Conservation (phyloP, 352 stramenopile species). For the Elongisporangium undulatum region DNA sequence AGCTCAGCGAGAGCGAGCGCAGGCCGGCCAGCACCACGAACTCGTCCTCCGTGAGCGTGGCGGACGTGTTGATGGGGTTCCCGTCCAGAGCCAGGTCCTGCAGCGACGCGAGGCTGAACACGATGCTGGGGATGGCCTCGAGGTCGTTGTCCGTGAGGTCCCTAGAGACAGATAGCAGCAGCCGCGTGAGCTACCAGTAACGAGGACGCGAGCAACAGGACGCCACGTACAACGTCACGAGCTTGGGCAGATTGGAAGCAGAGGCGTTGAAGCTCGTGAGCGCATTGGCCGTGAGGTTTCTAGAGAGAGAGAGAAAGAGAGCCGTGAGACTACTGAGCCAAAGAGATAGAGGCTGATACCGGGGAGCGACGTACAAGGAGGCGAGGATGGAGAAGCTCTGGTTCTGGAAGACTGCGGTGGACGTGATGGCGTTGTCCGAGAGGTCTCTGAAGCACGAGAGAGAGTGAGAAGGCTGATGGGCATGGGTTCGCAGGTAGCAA, state of each 20-base stretch:
- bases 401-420: conserved; percentile 32
- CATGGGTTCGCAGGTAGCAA: not conserved
- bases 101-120: conserved; percentile 58
- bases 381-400: conserved; percentile 36
- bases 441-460: conserved; percentile 22
- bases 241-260: conserved; percentile 32
- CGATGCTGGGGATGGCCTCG: conserved; percentile 27
- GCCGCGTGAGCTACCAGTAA: not conserved
- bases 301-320: conserved; percentile 12
- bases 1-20: conserved; percentile 28
- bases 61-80: conserved; percentile 56
- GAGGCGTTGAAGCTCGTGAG: conserved; percentile 31
- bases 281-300: conserved; percentile 38
- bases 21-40: conserved; percentile 57
- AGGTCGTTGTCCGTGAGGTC: conserved; percentile 51
- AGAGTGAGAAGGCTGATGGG: not conserved
- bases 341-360: not conserved
- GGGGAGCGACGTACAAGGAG: conserved; percentile 45
- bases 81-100: conserved; percentile 31
- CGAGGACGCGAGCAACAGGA: not conserved
- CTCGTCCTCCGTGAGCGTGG: conserved; percentile 30
- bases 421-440: conserved; percentile 34
- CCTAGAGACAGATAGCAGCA: conserved; percentile 14
- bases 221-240: conserved; percentile 35
- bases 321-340: not conserved